Evolutionary conservation across 805 yeast genomes (phyloP), one percentile per base, ranked within the genome.

Genomic region (Maudiozyma saulgeensis): DNA sequence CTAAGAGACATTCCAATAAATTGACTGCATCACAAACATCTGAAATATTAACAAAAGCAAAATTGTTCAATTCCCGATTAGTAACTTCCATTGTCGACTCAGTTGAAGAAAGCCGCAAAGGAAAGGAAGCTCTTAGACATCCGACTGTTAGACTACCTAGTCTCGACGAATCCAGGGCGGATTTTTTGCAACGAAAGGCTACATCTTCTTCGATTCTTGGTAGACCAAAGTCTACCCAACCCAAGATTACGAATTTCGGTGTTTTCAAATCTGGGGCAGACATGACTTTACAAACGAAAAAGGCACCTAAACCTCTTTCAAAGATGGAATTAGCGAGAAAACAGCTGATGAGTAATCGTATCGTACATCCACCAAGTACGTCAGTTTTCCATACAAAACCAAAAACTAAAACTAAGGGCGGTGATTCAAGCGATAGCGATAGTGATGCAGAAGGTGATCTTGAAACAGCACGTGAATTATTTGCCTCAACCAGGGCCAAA

Each of bases 1-100:
- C 87, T 0, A 81, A 79, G 55, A 79, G 74, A 54, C 82, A 75
- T 61, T 83, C 83, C 51, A 88, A 82, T 60, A 86, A 81, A 60
- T 69, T 91, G 42, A 75, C 81, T 1, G 80, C 76, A 26, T 78
- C 78, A 41, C 96, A 89, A 60, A 70, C 84, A 5, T 68, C 73
- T 21, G 82, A 80, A 45, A 76, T 90, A 35, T 62, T 88, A 37
- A 68, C 77, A 0, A 76, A 79, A 53, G 88, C 87, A 0, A 72
- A 80, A 50, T 69, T 68, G 26, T 75, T 82, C 51, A 79, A 85
- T 58, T 63, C 65, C 5, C 67, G 64, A 0, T 58, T 82, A 46
- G 88, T 84, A 9, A 81, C 80, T 18, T 58, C 58, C n/a, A 68
- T 82, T 18, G 67, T 73, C 0, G 60, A 65, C 4, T 76, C 75